A percentile compares a stretch with the other conserved stretches of the same genome.
phyloP scores from a whole-genome alignment of 805 yeast species.

The Debaryomyces prosopidis region DNA sequence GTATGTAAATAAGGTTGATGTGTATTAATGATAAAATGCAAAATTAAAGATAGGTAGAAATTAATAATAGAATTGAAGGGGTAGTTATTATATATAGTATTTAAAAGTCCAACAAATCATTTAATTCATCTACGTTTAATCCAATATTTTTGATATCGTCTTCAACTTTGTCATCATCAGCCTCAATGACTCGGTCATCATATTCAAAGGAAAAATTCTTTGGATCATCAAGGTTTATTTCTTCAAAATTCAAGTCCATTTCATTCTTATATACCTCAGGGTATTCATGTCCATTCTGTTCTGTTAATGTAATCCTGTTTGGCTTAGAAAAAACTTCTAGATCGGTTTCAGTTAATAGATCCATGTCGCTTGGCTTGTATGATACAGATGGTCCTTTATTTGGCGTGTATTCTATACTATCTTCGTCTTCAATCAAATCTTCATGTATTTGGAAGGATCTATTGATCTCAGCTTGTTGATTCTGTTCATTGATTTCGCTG shows the following conservation, averaged over 20 bases:
- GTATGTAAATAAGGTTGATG: conserved; percentile 1
- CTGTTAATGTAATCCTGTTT: conserved; percentile 16
- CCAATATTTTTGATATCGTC: conserved; percentile 18
- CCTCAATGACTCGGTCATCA: conserved; percentile 1
- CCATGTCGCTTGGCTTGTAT: conserved; percentile 46
- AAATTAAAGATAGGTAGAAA: neutral
- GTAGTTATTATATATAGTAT: neutral
- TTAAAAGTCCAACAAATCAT: conserved; percentile 35
- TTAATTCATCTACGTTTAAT: conserved; percentile 32
- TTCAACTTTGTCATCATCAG: conserved; percentile 12
- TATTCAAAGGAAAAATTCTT: neutral
- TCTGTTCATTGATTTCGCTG: neutral
- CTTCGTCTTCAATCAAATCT: conserved; percentile 26
- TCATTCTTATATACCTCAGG: conserved; percentile 12
- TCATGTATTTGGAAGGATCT: conserved; percentile 14
- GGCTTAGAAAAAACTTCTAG: conserved; percentile 25
- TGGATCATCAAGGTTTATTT: conserved; percentile 11
- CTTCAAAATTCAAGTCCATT: conserved; percentile 13
- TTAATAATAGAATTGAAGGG: conserved; percentile 1
- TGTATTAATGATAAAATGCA: conserved; percentile 1
- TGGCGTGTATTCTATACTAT: conserved; percentile 53
- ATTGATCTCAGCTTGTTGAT: neutral
- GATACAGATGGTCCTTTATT: conserved; percentile 35
- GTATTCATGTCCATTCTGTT: conserved; percentile 13
- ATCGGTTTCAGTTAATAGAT: conserved; percentile 34